A percentile compares a stretch with the other conserved stretches of the same genome.
Evolutionary conservation across 495 filamentous ascomycete genomes (phyloP).

Genomic region (Lophiostoma macrostomum): DNA sequence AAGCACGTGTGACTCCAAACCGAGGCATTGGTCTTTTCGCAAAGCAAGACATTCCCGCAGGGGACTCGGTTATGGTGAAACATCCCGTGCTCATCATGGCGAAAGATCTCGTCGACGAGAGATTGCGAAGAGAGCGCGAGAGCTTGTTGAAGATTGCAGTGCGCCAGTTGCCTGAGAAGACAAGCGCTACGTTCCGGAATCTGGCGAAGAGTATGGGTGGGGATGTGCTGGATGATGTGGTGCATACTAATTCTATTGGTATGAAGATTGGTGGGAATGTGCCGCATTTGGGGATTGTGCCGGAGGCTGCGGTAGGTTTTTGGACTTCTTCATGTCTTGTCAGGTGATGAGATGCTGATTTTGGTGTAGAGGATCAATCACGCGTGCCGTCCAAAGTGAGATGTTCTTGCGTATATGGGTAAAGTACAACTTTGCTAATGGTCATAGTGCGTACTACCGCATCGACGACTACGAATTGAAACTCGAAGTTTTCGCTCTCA

Average conservation of each 20-base stretch:
- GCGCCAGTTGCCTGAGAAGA: slow-evolving; percentile 9
- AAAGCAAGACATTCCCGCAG: slow-evolving; percentile 2
- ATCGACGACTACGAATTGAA: slow-evolving; percentile 16
- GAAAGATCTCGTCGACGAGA: not conserved
- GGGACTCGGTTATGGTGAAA: slow-evolving; percentile 10
- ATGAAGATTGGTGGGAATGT: slow-evolving; percentile 13
- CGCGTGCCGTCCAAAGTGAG: slow-evolving; percentile 27
- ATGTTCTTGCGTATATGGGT: not conserved
- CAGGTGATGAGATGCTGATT: slow-evolving; percentile 1
- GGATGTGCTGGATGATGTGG: slow-evolving; percentile 11
- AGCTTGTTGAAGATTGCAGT: slow-evolving; percentile 10
- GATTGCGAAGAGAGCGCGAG: not conserved
- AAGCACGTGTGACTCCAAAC: slow-evolving; percentile 5
- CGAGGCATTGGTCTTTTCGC: slow-evolving; percentile 19
- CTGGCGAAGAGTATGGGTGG: slow-evolving; percentile 15
- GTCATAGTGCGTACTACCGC: slow-evolving; percentile 15
- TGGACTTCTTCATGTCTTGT: not conserved
- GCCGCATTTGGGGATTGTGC: slow-evolving; percentile 20
- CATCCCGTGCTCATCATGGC: slow-evolving; percentile 17
- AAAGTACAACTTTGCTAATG: not conserved
- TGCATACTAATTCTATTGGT: slow-evolving; percentile 22
- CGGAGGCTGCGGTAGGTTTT: slow-evolving; percentile 27
- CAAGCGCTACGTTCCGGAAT: not conserved
- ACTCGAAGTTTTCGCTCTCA: slow-evolving; percentile 21
- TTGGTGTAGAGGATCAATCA: slow-evolving; percentile 23